phyloP scores from a whole-genome alignment of 2,329 filamentous ascomycete genomes.

The Apiospora arundinis region DNA sequence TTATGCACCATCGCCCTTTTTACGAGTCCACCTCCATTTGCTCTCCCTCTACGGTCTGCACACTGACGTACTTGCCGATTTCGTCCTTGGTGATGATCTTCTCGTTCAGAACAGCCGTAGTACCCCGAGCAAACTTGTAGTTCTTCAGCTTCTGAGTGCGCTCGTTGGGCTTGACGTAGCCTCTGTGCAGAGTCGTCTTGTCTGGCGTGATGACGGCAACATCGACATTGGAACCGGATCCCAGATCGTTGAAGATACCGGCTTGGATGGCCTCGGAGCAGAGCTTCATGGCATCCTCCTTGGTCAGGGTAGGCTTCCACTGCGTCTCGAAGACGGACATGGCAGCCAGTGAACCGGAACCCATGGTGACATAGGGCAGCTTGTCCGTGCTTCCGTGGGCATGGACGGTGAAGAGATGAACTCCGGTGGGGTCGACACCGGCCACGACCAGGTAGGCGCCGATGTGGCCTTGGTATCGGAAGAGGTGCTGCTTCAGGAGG shows the following conservation, averaged over 20 bases:
- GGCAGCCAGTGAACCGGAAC: constrained; percentile 90
- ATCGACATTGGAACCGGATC: constrained; percentile 96
- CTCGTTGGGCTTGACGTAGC: constrained; percentile 92
- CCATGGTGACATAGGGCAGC: constrained; percentile 99
- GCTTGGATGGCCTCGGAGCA: constrained; percentile 82
- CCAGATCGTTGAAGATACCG: constrained; percentile 98
- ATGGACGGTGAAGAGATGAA: constrained; percentile 96
- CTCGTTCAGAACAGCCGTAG: constrained; percentile 95
- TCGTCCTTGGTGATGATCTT: constrained; percentile 95
- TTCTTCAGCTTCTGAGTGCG: constrained; percentile 89
- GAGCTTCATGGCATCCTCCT: constrained; percentile 73
- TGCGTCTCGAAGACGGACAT: constrained; percentile 98
- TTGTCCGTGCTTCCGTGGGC: constrained; percentile 98
- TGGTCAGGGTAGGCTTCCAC: constrained; percentile 82
- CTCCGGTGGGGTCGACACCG: constrained; percentile 93
- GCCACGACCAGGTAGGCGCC: constrained; percentile 98
- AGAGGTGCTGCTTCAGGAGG: constrained; percentile 98
- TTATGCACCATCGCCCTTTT: constrained; percentile 24
- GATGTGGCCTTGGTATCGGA: constrained; percentile 97
- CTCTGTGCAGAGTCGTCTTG: constrained; percentile 91
- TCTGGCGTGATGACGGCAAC: constrained; percentile 94
- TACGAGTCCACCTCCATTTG: constrained; percentile 73
- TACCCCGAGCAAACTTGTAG: constrained; percentile 88
- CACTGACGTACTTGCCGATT: constrained; percentile 90
- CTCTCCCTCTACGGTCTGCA: constrained; percentile 80